Evolutionary conservation across 805 yeast species (phyloP).

Genomic region (Ascoidea asiatica): DNA sequence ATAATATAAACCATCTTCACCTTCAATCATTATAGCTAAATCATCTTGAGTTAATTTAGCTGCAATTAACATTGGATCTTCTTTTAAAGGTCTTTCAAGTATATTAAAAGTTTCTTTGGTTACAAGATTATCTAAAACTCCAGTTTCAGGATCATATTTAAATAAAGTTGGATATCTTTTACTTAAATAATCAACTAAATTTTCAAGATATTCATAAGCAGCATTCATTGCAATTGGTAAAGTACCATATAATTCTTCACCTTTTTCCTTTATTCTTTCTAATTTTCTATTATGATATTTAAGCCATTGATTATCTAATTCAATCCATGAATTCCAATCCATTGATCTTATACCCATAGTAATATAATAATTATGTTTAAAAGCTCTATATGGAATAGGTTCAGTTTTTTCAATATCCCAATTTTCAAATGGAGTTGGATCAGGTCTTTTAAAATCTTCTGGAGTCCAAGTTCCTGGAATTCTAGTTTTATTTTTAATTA

Average conservation of each 20-base stretch:
- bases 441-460: conserved; percentile 35
- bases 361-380: conserved; percentile 47
- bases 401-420: conserved; percentile 37
- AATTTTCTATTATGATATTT: conserved; percentile 40
- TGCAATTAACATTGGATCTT: conserved; percentile 47
- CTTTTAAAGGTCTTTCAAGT: conserved; percentile 15
- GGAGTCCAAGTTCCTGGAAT: conserved; percentile 40
- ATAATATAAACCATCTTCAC: conserved; percentile 39
- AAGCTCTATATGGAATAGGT: conserved; percentile 55
- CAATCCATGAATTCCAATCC: conserved; percentile 54
- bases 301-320: conserved; percentile 53
- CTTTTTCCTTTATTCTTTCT: conserved; percentile 31
- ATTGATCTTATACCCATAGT: conserved; percentile 59
- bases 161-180: conserved; percentile 44
- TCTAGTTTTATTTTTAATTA: conserved; percentile 31
- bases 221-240: conserved; percentile 36
- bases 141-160: conserved; percentile 24
- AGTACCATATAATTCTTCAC: conserved; percentile 36
- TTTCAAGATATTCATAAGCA: conserved; percentile 41
- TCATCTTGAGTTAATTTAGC: conserved; percentile 52
- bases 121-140: conserved; percentile 30
- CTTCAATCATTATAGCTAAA: conserved; percentile 52
- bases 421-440: conserved; percentile 29
- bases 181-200: conserved; percentile 39
- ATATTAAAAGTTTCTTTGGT: conserved; percentile 37